These are phyloP conservation scores for Pleurotus citrinopileatus DNA, from an alignment of 768 basidiomycete genomes.

Conservation along the genomic window DNA sequence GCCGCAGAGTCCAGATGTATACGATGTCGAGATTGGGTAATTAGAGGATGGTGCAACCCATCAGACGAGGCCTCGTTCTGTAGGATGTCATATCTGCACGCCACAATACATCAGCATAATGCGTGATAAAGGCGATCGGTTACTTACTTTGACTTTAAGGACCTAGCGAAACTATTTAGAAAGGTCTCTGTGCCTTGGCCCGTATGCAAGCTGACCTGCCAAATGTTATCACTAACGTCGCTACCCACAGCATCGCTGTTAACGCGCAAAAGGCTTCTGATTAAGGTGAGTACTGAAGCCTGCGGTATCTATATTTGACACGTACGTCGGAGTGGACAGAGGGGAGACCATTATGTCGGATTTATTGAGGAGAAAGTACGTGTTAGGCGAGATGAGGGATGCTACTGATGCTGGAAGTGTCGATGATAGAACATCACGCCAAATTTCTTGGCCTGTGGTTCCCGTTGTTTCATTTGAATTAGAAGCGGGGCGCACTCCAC, in stretches of 20 bases:
- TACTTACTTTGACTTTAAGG: slow-evolving; percentile 48
- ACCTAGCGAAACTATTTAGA: slow-evolving; percentile 50
- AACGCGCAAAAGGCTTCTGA: no score
- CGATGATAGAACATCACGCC: neutral
- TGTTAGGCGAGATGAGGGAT: slow-evolving; percentile 49
- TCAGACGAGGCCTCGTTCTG: neutral
- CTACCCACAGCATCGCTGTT: neutral
- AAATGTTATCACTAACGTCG: slow-evolving; percentile 27
- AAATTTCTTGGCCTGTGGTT: neutral
- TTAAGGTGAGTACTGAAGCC: no score
- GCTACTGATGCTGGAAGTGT: slow-evolving; percentile 45
- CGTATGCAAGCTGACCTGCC: slow-evolving; percentile 63
- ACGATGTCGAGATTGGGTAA: slow-evolving; percentile 80
- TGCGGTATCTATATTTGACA: no score
- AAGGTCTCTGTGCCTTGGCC: slow-evolving; percentile 58
- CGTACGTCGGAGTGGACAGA: slow-evolving; percentile 6
- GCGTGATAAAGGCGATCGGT: neutral
- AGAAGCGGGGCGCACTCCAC: no score
- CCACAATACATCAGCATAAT: neutral
- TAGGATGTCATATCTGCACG: neutral
- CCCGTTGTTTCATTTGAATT: no score
- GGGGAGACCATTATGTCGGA: slow-evolving; percentile 44
- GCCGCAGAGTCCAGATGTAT: slow-evolving; percentile 68
- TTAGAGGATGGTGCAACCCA: slow-evolving; percentile 43
- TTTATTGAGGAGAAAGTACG: slow-evolving; percentile 81